Evolutionary conservation across 495 filamentous ascomycete genomes (phyloP).

Genomic region (Annulohypoxylon nitens): DNA sequence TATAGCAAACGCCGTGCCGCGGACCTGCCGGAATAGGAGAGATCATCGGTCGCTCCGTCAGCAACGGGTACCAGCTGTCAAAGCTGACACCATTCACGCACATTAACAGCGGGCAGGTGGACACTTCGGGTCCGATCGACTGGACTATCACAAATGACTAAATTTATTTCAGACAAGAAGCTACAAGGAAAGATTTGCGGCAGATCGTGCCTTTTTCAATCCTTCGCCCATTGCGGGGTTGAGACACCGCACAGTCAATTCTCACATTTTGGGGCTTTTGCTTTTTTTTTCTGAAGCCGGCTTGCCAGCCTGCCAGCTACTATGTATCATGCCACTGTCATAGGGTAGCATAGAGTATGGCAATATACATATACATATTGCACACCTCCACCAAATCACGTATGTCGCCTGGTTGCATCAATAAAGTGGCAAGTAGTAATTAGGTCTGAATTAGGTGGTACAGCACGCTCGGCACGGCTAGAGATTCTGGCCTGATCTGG

Average conservation of each 20-base stretch:
- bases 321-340: neutral
- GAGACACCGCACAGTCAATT: neutral
- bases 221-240: slow-evolving; percentile 44
- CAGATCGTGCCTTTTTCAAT: slow-evolving; percentile 37
- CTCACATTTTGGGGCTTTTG: neutral
- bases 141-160: slow-evolving; percentile 34
- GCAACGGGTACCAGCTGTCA: slow-evolving; percentile 23
- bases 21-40: slow-evolving; percentile 13
- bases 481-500: slow-evolving; percentile 20
- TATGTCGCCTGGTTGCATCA: slow-evolving; percentile 16
- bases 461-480: neutral
- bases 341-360: neutral
- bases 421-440: slow-evolving; percentile 19
- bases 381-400: slow-evolving; percentile 12
- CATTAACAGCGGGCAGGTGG: too few species aligned
- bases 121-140: slow-evolving; percentile 25
- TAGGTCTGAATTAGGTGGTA: neutral
- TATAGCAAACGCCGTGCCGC: neutral
- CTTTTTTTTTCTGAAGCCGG: neutral
- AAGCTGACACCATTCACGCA: slow-evolving; percentile 22
- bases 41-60: slow-evolving; percentile 1
- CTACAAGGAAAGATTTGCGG: slow-evolving; percentile 35
- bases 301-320: neutral
- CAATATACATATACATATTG: neutral
- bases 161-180: slow-evolving; percentile 33